Percentiles rank a stretch among this genome's conserved stretches.
These are phyloP conservation scores for Chaetoscypha palmicola DNA, from an alignment of 2,329 filamentous ascomycete genomes.

Conservation along the genomic window DNA sequence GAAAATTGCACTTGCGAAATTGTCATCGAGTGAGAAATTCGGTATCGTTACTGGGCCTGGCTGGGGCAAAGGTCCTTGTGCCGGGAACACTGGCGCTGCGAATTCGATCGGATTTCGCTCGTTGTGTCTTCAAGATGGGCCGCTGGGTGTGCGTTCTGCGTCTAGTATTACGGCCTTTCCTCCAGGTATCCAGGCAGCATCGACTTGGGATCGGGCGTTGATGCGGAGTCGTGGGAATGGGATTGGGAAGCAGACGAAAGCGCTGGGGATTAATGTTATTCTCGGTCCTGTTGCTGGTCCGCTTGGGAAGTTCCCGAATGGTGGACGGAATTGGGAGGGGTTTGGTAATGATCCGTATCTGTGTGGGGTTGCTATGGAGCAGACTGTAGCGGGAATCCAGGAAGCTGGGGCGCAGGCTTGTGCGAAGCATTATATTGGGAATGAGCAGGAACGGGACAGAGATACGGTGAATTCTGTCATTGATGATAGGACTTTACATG, in stretches of 20 bases:
- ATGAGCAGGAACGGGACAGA: conserved; percentile 46
- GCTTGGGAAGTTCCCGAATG: conserved; percentile 62
- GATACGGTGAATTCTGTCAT: conserved; percentile 61
- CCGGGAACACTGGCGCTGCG: conserved; percentile 51
- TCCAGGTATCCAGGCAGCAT: conserved; percentile 67
- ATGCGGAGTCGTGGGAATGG: conserved; percentile 61
- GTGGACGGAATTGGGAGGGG: conserved; percentile 75
- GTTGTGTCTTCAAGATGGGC: conserved; percentile 71
- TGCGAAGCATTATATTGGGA: conserved; percentile 37
- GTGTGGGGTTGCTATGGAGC: conserved; percentile 27
- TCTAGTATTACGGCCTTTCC: conserved; percentile 70
- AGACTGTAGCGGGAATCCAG: conserved; percentile 32
- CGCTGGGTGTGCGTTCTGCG: conserved; percentile 61
- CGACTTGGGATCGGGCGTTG: conserved; percentile 70
- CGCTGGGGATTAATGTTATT: conserved; percentile 65
- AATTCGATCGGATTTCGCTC: conserved; percentile 56
- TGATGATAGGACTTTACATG: conserved; percentile 68
- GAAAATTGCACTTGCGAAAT: conserved; percentile 54
- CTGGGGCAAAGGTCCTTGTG: conserved; percentile 63
- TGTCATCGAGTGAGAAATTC: conserved; percentile 70
- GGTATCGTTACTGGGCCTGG: conserved; percentile 70
- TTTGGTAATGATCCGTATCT: conserved; percentile 73
- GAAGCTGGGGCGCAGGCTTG: conserved; percentile 31
- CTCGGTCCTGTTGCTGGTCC: conserved; percentile 70
- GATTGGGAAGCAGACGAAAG: conserved; percentile 58